Base-by-base conservation (phyloP, 1,284 basidiomycete genomes). In the Kalmanozyma brasiliensis region DNA sequence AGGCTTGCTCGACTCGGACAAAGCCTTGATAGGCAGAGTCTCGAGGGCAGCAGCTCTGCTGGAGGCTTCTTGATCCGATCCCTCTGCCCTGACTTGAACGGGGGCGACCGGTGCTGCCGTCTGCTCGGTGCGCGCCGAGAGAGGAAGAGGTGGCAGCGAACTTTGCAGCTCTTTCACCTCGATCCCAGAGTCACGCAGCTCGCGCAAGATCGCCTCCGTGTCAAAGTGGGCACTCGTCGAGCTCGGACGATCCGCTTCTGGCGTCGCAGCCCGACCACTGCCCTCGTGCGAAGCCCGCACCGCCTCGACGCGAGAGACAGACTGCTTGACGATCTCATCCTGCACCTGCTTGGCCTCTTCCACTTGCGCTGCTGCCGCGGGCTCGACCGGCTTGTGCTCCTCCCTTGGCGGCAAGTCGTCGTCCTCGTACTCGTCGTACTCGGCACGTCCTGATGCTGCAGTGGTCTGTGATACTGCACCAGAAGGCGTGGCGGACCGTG, bases 91-190 rank as follows among this genome's bases (percentile, higher is more conserved):
- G 8, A 29, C 16, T 33, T 29, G 33, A 10, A 17, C 24, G 20
- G 47, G n/a, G 13, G 13, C 17, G 10, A 23, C 8, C 20, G 36
- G 24, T 9, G 11, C 38, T 22, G 41, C 37, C 7, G 35, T 30
- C 9, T 33, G 17, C 23, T 46, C 17, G 20, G 52, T 8, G 10
- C 40, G 37, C 2, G 59, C 45, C 3, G 71, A 60, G 11, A 73
- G 51, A 10, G 62, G 62, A 23, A 79, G 63, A 17, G 74, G 71
- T 5, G 77, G 77, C 26, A 79, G 42, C 17, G 71, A 76, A 44
- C 73, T 76, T 40, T 77, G 52, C 8, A 79, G 66, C 57, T 79
- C 77, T 34, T 55, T 61, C 1, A 79, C 77, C 40, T 77, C 68
- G 45, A 79, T 78, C 2, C 77, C 77, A 13, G 72, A 72, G 45